Conservation (phyloP, 371 early-diverging fungal species). For the Blakeslea trispora region DNA sequence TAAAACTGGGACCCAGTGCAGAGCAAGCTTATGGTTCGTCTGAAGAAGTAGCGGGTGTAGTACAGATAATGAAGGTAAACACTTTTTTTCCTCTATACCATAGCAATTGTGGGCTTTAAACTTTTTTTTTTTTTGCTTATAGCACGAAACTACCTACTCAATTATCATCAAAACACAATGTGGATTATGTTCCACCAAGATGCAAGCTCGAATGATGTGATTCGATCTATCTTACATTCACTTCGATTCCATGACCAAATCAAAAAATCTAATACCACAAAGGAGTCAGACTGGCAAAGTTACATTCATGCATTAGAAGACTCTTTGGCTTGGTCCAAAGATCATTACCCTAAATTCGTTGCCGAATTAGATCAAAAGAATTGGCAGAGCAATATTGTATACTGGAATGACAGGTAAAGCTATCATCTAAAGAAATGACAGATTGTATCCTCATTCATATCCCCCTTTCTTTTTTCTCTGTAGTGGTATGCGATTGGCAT, state of each 20-base stretch:
- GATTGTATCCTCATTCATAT: background rate
- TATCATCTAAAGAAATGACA: too few species aligned
- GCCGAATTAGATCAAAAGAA: conserved; percentile 54
- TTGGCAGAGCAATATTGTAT: conserved; percentile 66
- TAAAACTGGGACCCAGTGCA: conserved; percentile 49
- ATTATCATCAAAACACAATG: conserved; percentile 47
- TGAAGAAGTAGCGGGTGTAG: conserved; percentile 40
- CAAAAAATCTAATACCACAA: conserved; percentile 20
- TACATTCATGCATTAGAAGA: conserved; percentile 39
- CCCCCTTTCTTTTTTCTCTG: background rate
- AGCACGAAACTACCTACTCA: conserved; percentile 53
- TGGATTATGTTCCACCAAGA: conserved; percentile 56
- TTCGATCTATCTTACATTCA: conserved; percentile 64
- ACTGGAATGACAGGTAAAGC: conserved; percentile 59
- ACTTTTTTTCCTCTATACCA: background rate
- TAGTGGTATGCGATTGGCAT: conserved; percentile 16
- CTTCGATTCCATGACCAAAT: conserved; percentile 50
- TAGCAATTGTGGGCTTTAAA: background rate
- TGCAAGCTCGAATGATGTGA: conserved; percentile 55
- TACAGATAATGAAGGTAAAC: conserved; percentile 41
- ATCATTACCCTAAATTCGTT: conserved; percentile 48
- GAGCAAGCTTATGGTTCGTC: conserved; percentile 43
- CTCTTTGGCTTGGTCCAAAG: conserved; percentile 51
- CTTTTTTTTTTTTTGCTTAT: too few species aligned
- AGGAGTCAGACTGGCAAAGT: conserved; percentile 34